Base-by-base conservation (phyloP, 73 alveolate species). In the Tetrahymena malaccensis region DNA sequence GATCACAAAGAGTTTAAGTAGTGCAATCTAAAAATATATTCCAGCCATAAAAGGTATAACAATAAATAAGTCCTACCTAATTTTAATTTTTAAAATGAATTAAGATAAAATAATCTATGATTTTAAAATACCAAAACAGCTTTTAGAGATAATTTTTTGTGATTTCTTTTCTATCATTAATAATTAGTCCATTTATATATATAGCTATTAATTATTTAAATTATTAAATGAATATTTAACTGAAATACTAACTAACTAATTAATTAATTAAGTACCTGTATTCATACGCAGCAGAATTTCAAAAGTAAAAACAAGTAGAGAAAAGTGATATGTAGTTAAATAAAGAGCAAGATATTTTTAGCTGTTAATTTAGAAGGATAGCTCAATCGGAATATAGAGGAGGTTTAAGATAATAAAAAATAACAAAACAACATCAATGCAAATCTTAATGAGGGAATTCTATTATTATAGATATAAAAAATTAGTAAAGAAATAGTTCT, bases 31-130 rank as follows among this genome's bases (percentile, higher is more conserved):
- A 89, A 95, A 70, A 12, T 70, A 95, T 56, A 85, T 85, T 35
- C 94, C 97, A 33, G 94, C 83, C 34, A 85, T 56, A 44, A 85
- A 85, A 25, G 97, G 97, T 44, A 95, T 85, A 16, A 94, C 93
- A 21, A 95, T 93, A 17, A 95, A 93, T 44, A 95, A 31, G 55
- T 95, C 97, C 94, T 95, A 85, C 58, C 93, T 43, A n/a, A 85
- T 85, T 21, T 85, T 85, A 15, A 44, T 22, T 0, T 58, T 27
- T 21, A 34, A 38, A 33, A 95, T 35, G n/a, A 34, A 89, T 43
- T 93, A 34, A 21, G 85, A 31, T 43, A 85, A 85, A 22, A 31
- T 43, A 25, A 85, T 70, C 10, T 89, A 83, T 25, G 43, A 2
- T 37, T 94, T 94, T 43, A 22, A 70, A 27, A 10, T 70, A 70